Evolutionary conservation across 495 filamentous ascomycete genomes (phyloP).

Genomic region (Aspergillus olivimuriae): DNA sequence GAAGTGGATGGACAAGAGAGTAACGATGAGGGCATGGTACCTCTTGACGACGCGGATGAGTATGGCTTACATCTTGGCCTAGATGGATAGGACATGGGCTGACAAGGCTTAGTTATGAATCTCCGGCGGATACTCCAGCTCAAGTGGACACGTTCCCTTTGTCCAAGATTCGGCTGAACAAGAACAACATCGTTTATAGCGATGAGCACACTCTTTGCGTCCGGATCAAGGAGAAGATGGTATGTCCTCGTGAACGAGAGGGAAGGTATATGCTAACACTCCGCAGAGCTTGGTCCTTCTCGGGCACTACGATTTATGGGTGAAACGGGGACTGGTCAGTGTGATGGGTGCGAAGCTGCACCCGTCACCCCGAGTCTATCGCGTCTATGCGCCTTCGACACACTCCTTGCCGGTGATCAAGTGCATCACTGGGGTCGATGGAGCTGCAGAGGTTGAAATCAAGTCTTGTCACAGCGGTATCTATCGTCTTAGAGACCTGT

Average conservation of each 20-base stretch:
- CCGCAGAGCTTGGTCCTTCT: conserved; percentile 58
- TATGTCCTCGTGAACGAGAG: neutral
- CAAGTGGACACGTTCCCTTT: conserved; percentile 37
- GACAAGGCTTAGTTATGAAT: conserved; percentile 25
- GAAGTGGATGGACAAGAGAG: conserved; percentile 13
- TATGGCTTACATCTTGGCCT: conserved; percentile 1
- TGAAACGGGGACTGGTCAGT: conserved; percentile 57
- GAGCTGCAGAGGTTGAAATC: conserved; percentile 45
- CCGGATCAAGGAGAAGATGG: conserved; percentile 38
- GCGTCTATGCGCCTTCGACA: conserved; percentile 67
- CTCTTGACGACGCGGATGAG: conserved; percentile 19
- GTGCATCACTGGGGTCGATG: conserved; percentile 41
- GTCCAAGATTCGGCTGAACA: conserved; percentile 35
- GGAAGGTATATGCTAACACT: conserved; percentile 10
- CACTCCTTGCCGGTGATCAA: conserved; percentile 71
- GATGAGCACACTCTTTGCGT: conserved; percentile 36
- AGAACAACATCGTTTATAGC: conserved; percentile 34
- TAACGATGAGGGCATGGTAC: conserved; percentile 17
- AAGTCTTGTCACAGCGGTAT: conserved; percentile 50
- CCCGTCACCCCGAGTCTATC: conserved; percentile 43
- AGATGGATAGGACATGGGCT: conserved; percentile 5
- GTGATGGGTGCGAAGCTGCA: conserved; percentile 59
- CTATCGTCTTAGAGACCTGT: conserved; percentile 51
- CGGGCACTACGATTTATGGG: conserved; percentile 68
- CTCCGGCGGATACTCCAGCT: conserved; percentile 24